Evolutionary conservation across 2,329 filamentous ascomycete species (phyloP).

Genomic region (Fusarium temperatum): DNA sequence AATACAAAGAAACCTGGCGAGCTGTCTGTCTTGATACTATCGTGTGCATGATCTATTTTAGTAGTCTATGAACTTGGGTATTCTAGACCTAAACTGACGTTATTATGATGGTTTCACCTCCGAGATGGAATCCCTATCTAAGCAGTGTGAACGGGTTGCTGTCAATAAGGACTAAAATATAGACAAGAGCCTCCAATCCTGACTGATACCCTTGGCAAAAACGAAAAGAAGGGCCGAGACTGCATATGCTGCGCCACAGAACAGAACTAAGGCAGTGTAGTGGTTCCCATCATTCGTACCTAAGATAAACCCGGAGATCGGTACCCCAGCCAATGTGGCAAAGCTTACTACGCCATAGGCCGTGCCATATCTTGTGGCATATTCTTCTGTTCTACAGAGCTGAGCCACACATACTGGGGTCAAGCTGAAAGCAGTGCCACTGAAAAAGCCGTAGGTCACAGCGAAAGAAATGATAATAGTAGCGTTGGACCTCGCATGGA

Average conservation of each 20-base stretch:
- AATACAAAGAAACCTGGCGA: neutral
- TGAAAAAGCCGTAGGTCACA: neutral
- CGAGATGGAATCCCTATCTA: rapidly evolving
- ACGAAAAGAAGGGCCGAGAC: neutral
- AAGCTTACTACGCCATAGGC: neutral
- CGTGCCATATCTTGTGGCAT: neutral
- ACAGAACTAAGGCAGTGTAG: neutral
- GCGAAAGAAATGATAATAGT: neutral
- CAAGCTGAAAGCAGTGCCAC: neutral
- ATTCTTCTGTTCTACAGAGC: neutral
- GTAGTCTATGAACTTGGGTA: rapidly evolving
- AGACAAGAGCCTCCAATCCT: neutral
- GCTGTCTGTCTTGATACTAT: neutral
- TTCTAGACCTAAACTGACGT: rapidly evolving
- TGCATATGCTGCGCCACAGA: neutral
- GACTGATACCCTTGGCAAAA: rapidly evolving
- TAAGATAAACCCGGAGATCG: rapidly evolving
- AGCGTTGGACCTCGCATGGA: neutral
- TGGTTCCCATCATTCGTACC: neutral
- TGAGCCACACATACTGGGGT: neutral
- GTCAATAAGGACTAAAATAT: rapidly evolving
- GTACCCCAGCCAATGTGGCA: neutral
- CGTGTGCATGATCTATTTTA: rapidly evolving
- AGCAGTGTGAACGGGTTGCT: rapidly evolving
- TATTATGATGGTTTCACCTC: rapidly evolving